Percentiles rank a stretch among this genome's conserved stretches.
phyloP scores from a whole-genome alignment of 805 yeast species.

The Grigorovia transvaalensis region DNA sequence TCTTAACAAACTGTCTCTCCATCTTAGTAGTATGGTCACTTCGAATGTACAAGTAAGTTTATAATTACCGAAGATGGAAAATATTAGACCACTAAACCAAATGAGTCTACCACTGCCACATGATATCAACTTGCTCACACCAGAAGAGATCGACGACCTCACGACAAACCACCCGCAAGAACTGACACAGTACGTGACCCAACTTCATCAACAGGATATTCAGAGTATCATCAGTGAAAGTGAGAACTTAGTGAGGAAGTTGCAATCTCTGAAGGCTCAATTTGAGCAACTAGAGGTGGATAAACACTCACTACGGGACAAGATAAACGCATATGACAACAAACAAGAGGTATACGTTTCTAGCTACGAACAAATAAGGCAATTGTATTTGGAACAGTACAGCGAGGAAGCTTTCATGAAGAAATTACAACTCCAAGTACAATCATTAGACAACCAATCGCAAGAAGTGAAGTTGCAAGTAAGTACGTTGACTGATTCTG shows the following conservation, averaged over 20 bases:
- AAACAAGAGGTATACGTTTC: constrained; percentile 14
- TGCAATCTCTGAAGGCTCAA: constrained; percentile 15
- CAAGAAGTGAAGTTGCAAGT: constrained; percentile 7
- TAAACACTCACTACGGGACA: constrained; percentile 17
- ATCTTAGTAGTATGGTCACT: too few species aligned
- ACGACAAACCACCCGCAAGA: constrained; percentile 10
- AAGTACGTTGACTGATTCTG: constrained; percentile 11
- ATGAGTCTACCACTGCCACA: constrained; percentile 14
- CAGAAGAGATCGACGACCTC: constrained; percentile 16
- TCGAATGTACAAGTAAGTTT: not conserved
- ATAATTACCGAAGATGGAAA: not conserved
- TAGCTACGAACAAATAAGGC: constrained; percentile 30
- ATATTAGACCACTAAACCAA: not conserved
- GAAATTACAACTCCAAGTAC: constrained; percentile 22
- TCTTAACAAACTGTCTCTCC: constrained; percentile 19
- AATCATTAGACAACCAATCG: constrained; percentile 24
- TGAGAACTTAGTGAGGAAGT: not conserved
- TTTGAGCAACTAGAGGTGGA: constrained; percentile 19
- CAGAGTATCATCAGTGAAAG: constrained; percentile 6
- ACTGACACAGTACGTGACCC: constrained; percentile 14
- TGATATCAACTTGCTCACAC: constrained; percentile 15
- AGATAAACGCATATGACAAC: constrained; percentile 16
- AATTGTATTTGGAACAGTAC: constrained; percentile 32
- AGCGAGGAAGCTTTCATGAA: constrained; percentile 28
- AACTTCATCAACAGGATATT: constrained; percentile 13